Evolutionary conservation across 2,329 filamentous ascomycete genomes (phyloP).

Genomic region (Colletotrichum eleusines): DNA sequence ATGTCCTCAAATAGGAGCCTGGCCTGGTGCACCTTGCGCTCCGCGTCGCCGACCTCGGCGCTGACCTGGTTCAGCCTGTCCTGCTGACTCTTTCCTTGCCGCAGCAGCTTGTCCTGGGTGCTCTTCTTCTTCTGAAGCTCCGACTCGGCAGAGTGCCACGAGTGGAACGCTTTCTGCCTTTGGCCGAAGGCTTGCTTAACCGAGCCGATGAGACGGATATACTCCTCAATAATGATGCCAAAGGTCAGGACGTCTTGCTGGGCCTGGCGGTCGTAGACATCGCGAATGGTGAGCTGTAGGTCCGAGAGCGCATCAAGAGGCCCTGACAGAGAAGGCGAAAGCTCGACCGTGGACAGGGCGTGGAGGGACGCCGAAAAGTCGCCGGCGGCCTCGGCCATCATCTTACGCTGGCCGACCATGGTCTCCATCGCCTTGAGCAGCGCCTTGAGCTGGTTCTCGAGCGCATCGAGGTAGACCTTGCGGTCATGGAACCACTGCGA

Average conservation of each 20-base stretch:
- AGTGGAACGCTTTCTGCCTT: conserved; percentile 94
- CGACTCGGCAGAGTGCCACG: conserved; percentile 91
- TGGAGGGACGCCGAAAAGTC: conserved; percentile 96
- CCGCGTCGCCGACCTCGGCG: conserved; percentile 94
- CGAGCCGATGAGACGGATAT: conserved; percentile 94
- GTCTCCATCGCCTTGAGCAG: conserved; percentile 94
- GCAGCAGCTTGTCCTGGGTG: conserved; percentile 92
- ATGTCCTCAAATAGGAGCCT: conserved; percentile 95
- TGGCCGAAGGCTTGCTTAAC: conserved; percentile 94
- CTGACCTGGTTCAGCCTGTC: conserved; percentile 92
- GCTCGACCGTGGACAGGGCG: conserved; percentile 89
- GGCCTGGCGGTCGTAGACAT: conserved; percentile 95
- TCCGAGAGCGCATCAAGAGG: conserved; percentile 93
- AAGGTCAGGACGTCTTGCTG: conserved; percentile 97
- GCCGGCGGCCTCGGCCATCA: conserved; percentile 90
- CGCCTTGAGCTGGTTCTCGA: conserved; percentile 91
- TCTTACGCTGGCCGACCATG: conserved; percentile 92
- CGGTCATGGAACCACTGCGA: conserved; percentile 95
- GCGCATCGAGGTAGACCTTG: conserved; percentile 91
- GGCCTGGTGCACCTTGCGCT: conserved; percentile 92
- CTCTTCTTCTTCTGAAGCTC: conserved; percentile 91
- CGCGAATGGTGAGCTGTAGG: conserved; percentile 91
- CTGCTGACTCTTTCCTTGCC: conserved; percentile 95
- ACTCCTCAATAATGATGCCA: conserved; percentile 98
- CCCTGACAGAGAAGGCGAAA: conserved; percentile 88